Base-by-base conservation (phyloP, 441 rosid genomes). In the Bocquillonia castaneifolia region DNA sequence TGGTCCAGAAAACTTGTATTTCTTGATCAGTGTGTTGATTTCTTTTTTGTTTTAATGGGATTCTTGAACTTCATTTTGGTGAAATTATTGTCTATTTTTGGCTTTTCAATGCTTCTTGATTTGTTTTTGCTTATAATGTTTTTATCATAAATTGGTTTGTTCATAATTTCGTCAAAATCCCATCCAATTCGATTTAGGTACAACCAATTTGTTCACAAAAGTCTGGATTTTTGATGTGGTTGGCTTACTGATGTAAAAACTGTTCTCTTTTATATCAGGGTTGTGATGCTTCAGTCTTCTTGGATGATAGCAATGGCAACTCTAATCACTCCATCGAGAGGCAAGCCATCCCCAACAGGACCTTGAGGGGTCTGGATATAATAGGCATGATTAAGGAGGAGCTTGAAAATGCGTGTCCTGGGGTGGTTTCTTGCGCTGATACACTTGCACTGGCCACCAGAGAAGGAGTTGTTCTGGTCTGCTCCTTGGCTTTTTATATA, bases 371-470 rank as follows among this genome's bases (percentile, higher is more conserved):
- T 10, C 68, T 77, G 42, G 80, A 82, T 25, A 36, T 44, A 50
- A 73, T 82, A 47, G 77, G 73, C 14, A n/a, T 45, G 29, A 75
- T 82, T 23, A 82, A 82, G 69, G 70, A 79, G 58, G 80, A 77
- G 66, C 72, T 84, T 3, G 86, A 84, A 64, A 68, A 45, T 42
- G 73, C 62, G 28, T 84, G 84, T 63, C 84, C 88, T 0, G 84
- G 79, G 28, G 74, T 75, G 20, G 88, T 85, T 54, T 82, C 85
- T 0, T 82, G 85, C 52, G 79, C 85, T 12, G 88, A 84, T 51
- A 73, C 66, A 13, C 78, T 82, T 23, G 83, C 81, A 25, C 79
- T 85, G 66, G 85, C 85, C 66, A 71, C 85, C 15, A 76, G 85
- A 72, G 88, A 82, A 37, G 84, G 78, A 68, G 56, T 82, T 61